A percentile compares a stretch with the other conserved stretches of the same genome.
These are phyloP conservation scores for Phytophthora cactorum DNA, from an alignment of 352 stramenopile genomes.

Conservation along the genomic window DNA sequence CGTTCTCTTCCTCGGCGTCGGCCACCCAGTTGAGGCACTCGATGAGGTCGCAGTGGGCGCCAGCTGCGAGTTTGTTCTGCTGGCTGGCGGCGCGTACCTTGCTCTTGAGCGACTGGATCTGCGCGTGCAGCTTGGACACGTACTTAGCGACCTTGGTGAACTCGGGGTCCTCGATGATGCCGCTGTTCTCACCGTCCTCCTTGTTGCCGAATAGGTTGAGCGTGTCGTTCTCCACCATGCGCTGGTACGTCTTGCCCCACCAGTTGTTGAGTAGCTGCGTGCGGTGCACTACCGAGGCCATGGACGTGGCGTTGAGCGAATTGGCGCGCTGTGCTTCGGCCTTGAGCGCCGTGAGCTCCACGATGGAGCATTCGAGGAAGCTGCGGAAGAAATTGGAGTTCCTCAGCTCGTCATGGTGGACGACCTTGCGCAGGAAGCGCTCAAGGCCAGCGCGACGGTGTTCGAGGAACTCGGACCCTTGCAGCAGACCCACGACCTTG, in stretches of 20 bases:
- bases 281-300: constrained; percentile 60
- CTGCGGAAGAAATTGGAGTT: constrained; percentile 71
- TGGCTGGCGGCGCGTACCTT: constrained; percentile 66
- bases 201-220: constrained; percentile 62
- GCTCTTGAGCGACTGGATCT: constrained; percentile 68
- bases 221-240: constrained; percentile 81
- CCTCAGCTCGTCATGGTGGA: constrained; percentile 75
- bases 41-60: constrained; percentile 86
- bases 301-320: constrained; percentile 39
- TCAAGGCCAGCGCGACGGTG: constrained; percentile 75
- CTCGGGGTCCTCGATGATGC: constrained; percentile 73
- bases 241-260: constrained; percentile 86
- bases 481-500: constrained; percentile 80
- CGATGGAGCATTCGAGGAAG: constrained; percentile 79
- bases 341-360: constrained; percentile 81
- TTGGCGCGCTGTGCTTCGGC: constrained; percentile 38
- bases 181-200: constrained; percentile 35
- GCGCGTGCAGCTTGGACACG: constrained; percentile 61
- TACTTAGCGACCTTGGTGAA: constrained; percentile 76
- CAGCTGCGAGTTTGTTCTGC: constrained; percentile 74
- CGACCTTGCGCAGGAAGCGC: constrained; percentile 82
- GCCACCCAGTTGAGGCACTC: constrained; percentile 73
- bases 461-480: constrained; percentile 84
- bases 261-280: constrained; percentile 79
- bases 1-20: constrained; percentile 71